Evolutionary conservation across 495 filamentous ascomycete genomes (phyloP).

Genomic region (Neurospora sp.): DNA sequence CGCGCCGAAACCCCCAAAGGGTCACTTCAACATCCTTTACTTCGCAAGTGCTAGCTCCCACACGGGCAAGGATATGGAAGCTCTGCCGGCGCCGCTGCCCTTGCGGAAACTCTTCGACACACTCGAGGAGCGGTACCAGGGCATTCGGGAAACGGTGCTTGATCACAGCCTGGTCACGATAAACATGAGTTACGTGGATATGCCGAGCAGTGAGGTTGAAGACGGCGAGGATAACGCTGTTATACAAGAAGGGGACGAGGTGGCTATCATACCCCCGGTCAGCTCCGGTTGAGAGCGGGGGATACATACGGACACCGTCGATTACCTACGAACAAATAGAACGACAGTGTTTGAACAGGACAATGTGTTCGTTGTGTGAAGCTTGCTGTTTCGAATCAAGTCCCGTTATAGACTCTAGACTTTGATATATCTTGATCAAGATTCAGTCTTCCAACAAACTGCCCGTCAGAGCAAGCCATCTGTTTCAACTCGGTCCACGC

Average conservation of each 20-base stretch:
- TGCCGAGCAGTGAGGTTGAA: slow-evolving; percentile 35
- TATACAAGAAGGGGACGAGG: slow-evolving; percentile 75
- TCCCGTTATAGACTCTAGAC: neutral
- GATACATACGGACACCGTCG: neutral
- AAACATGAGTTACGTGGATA: slow-evolving; percentile 80
- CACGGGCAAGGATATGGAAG: slow-evolving; percentile 61
- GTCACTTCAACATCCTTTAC: slow-evolving; percentile 74
- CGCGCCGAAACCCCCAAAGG: slow-evolving; percentile 32
- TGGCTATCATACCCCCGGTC: slow-evolving; percentile 94
- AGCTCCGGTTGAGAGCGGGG: slow-evolving; percentile 53
- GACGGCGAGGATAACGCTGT: slow-evolving; percentile 30
- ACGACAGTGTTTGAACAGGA: slow-evolving; percentile 10
- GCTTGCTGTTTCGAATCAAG: neutral
- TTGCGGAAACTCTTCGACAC: slow-evolving; percentile 52
- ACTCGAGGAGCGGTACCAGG: slow-evolving; percentile 71
- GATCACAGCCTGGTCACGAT: slow-evolving; percentile 72
- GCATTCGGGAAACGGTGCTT: slow-evolving; percentile 66
- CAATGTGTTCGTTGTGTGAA: neutral
- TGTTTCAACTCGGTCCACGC: neutral
- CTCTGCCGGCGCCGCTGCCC: slow-evolving; percentile 61
- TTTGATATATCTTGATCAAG: neutral
- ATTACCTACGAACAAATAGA: slow-evolving; percentile 8
- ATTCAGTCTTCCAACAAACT: neutral
- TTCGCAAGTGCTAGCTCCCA: slow-evolving; percentile 72
- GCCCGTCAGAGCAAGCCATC: neutral